Conservation (phyloP, 768 basidiomycete genomes). For the Kwoniella mangroviensis region DNA sequence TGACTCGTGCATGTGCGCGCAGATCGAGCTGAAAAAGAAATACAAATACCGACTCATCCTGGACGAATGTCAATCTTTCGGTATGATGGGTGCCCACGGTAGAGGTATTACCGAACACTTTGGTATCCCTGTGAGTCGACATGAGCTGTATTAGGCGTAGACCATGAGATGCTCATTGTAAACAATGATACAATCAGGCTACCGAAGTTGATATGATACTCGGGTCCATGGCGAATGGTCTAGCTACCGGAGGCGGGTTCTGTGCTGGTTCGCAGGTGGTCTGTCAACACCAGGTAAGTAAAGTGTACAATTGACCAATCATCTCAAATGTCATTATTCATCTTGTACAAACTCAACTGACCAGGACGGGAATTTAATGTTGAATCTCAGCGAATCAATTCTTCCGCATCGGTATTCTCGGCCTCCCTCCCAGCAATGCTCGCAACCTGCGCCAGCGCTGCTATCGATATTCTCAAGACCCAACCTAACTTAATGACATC, state of each 20-base stretch:
- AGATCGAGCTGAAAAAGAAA: slow-evolving; percentile 93
- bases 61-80: slow-evolving; percentile 93
- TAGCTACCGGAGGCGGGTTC: slow-evolving; percentile 88
- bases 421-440: slow-evolving; percentile 91
- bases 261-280: slow-evolving; percentile 85
- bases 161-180: no score
- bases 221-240: slow-evolving; percentile 82
- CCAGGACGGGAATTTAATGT: not conserved
- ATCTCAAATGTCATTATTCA: not conserved
- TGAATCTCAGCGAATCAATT: slow-evolving; percentile 79
- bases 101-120: slow-evolving; percentile 93
- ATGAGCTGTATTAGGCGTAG: no score
- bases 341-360: no score
- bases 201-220: slow-evolving; percentile 92
- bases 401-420: slow-evolving; percentile 92
- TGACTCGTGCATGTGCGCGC: slow-evolving; percentile 3
- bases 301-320: not conserved
- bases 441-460: slow-evolving; percentile 83
- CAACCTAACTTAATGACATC: slow-evolving; percentile 74
- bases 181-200: slow-evolving; percentile 63
- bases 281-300: slow-evolving; percentile 80
- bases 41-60: slow-evolving; percentile 94
- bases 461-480: slow-evolving; percentile 75
- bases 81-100: slow-evolving; percentile 87
- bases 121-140: slow-evolving; percentile 76